Evolutionary conservation across 331 rosid species (phyloP).

Genomic region (Rhamnella rubrinervis): DNA sequence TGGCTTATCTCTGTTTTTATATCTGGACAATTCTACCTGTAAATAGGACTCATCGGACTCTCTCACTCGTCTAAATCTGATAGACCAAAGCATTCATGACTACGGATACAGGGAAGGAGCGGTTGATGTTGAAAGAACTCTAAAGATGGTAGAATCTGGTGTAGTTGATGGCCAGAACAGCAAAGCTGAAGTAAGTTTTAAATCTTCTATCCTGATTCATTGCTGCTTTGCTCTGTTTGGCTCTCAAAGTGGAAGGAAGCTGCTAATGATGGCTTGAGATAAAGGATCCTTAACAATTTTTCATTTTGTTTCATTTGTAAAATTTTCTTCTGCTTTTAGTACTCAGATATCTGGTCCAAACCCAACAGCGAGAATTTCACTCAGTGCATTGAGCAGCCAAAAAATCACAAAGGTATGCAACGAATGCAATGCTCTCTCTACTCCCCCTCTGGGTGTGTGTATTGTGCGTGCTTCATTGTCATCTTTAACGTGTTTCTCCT

Average conservation of each 20-base stretch:
- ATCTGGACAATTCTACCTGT: constrained; percentile 24
- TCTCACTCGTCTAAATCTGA: constrained; percentile 33
- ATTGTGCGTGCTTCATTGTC: constrained; percentile 13
- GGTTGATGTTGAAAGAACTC: constrained; percentile 59
- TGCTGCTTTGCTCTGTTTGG: constrained; percentile 9
- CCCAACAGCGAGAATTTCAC: constrained; percentile 70
- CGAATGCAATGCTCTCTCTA: constrained; percentile 3
- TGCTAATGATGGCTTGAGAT: neutral
- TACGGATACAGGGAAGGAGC: constrained; percentile 49
- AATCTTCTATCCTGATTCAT: constrained; percentile 15
- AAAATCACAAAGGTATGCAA: constrained; percentile 66
- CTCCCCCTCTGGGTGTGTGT: neutral
- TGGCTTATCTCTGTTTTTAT: neutral
- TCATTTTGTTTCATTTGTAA: constrained; percentile 15
- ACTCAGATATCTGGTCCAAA: constrained; percentile 63
- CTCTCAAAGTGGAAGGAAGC: constrained; percentile 11
- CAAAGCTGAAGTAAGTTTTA: constrained; percentile 53
- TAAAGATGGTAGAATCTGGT: constrained; percentile 53
- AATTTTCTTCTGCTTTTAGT: constrained; percentile 60
- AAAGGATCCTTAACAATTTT: too few relatives aligned
- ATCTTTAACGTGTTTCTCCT: constrained; percentile 29
- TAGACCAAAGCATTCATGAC: constrained; percentile 43
- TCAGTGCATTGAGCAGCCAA: constrained; percentile 62
- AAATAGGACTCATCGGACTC: constrained; percentile 57
- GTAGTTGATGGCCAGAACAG: constrained; percentile 41